Base-by-base conservation (phyloP, 129 eudicot species). In the Flaveria linearis region DNA sequence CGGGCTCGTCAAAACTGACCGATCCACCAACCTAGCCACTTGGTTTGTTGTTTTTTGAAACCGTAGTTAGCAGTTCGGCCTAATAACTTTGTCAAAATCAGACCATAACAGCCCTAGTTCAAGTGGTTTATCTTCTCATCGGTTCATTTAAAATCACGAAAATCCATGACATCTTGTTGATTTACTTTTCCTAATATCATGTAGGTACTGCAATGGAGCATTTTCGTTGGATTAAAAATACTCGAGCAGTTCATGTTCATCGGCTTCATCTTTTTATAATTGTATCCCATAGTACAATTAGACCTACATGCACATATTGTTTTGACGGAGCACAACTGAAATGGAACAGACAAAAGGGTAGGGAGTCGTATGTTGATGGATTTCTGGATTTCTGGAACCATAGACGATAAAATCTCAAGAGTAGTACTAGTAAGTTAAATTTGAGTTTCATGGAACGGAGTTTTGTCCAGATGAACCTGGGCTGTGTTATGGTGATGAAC, bases 121-220 rank as follows among this genome's bases (percentile, higher is more conserved):
- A 5, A 0, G 20, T 16, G 20, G 20, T 0, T 15, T 12, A 25
- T 12, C 15, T 43, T 41, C 36, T 53, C 41, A 13, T 49, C 53
- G 5, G 23, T 22, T 20, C 8, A 60, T 25, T 60, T 25, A 25
- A 12, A 3, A 25, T 25, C 20, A 47, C 25, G 13, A 47, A 52
- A 76, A 33, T 14, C 23, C 18, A 13, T 68, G 51, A 36, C 36
- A 17, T 73, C 43, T 30, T 17, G 20, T 76, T 65, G 70, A 66
- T 52, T 47, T 65, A 11, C 39, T 12, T 76, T 30, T 63, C 71
- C 4, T 64, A 18, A 49, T 23, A 57, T 61, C 43, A 64, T 80
- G 71, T 80, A 89, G 94, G 86, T 89, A 89, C 57, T 89, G 91
- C 84, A 80, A 80, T 77, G 94, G 94, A 71, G 85, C 90, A 9